These are phyloP conservation scores for Gossypium anomalum DNA, from an alignment of 345 rosid species.

Conservation along the genomic window DNA sequence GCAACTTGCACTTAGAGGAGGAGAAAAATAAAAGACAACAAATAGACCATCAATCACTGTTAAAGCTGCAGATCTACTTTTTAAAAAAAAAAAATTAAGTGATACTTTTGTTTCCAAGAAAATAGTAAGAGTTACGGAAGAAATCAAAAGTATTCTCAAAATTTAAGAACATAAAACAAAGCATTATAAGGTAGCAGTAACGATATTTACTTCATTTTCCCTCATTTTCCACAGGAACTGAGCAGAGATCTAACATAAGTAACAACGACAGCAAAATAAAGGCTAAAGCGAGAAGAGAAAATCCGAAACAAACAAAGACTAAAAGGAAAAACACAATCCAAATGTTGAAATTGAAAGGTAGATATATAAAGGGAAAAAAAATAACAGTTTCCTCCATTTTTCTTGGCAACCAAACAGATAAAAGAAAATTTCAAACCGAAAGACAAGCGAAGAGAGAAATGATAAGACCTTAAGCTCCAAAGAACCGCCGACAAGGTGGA, in stretches of 20 bases:
- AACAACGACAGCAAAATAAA: not conserved
- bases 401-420: constrained; percentile 1
- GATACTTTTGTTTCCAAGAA: no score
- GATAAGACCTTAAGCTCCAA: not conserved
- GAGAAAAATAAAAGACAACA: no score
- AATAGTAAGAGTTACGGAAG: not conserved
- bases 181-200: not conserved
- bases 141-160: no score
- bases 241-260: constrained; percentile 1
- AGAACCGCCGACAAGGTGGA: not conserved
- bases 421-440: not conserved
- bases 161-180: not conserved
- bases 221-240: not conserved
- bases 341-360: not conserved
- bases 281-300: not conserved
- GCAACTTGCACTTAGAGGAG: not conserved
- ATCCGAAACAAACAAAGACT: not conserved
- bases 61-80: not conserved
- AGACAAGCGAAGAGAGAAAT: not conserved
- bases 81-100: not conserved
- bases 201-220: not conserved
- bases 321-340: not conserved
- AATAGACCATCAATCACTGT: not conserved
- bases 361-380: not conserved
- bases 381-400: not conserved